phyloP scores from a whole-genome alignment of 2,329 filamentous ascomycete genomes.

The Pseudocercospora eumusae region DNA sequence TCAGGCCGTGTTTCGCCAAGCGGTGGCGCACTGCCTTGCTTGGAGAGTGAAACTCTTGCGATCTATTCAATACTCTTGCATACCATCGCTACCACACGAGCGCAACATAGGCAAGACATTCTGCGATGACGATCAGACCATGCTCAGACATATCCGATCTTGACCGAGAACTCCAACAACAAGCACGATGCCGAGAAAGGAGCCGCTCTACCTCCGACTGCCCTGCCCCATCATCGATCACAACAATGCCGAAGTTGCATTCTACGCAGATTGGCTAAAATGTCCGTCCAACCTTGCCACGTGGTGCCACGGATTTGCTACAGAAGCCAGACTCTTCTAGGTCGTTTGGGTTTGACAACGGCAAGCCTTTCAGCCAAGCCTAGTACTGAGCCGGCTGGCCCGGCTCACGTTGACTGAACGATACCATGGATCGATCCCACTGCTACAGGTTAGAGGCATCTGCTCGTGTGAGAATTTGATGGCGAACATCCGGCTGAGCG shows the following conservation, averaged over 20 bases:
- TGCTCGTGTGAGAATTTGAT: background rate
- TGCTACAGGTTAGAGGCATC: background rate
- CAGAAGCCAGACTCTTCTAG: background rate
- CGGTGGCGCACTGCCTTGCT: background rate
- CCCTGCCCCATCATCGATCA: background rate
- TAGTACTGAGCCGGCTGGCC: background rate
- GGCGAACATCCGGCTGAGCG: background rate
- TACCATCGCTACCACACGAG: background rate
- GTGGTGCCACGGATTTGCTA: background rate
- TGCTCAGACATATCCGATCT: background rate
- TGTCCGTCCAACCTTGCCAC: background rate
- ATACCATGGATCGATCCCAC: background rate
- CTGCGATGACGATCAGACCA: background rate
- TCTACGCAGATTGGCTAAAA: background rate
- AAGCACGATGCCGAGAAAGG: background rate
- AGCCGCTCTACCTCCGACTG: background rate
- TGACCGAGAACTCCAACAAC: background rate
- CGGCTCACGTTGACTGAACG: background rate
- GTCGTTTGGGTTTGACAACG: background rate
- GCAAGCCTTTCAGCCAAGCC: background rate
- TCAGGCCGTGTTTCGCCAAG: background rate
- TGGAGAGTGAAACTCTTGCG: background rate
- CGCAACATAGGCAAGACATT: background rate
- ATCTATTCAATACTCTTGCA: background rate
- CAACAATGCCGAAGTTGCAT: background rate